Evolutionary conservation across 495 filamentous ascomycete species (phyloP).

Genomic region (Trichoderma asperelloides): DNA sequence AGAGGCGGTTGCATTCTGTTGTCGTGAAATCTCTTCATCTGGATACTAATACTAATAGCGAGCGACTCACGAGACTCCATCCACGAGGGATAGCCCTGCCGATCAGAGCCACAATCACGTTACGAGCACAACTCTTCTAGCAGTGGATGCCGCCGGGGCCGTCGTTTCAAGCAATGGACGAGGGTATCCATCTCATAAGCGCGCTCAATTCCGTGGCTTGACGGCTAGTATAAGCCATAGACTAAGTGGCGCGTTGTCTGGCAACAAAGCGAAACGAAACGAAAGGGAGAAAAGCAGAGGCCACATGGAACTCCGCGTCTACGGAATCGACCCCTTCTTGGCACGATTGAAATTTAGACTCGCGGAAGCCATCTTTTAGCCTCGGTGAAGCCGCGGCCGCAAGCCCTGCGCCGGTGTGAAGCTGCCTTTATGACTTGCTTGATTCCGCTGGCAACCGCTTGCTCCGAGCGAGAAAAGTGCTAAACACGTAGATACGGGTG

Average conservation of each 20-base stretch:
- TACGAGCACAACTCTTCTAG: neutral
- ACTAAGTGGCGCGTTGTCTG: neutral
- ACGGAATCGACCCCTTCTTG: neutral
- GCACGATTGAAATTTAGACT: neutral
- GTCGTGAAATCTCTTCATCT: neutral
- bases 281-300: neutral
- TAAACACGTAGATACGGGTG: neutral
- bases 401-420: neutral
- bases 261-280: neutral
- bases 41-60: neutral
- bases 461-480: neutral
- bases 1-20: neutral
- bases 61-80: neutral
- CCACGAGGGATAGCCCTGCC: neutral
- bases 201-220: neutral
- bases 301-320: neutral
- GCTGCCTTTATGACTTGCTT: neutral
- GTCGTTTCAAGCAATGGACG: neutral
- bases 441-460: neutral
- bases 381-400: neutral
- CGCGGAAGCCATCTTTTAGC: neutral
- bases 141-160: neutral
- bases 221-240: neutral
- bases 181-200: neutral
- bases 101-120: constrained; percentile 6